Evolutionary conservation across 139 green algal genomes (phyloP).

Genomic region (Limnomonas spitsbergensis): DNA sequence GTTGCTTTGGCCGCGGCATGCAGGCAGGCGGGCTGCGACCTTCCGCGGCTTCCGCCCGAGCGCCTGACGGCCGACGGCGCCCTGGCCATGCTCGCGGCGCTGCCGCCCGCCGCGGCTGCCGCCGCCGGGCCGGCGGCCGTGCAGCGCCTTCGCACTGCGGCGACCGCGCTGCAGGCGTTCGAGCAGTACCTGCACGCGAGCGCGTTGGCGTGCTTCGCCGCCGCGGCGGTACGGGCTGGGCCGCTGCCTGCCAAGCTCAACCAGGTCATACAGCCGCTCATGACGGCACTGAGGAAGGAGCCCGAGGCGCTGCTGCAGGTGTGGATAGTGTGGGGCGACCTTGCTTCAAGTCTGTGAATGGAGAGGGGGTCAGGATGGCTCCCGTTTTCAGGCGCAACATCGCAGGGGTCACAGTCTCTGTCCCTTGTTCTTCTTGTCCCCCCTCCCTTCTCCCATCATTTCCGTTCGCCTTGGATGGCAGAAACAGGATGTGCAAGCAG

Average conservation of each 20-base stretch:
- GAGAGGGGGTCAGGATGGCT: too few species aligned
- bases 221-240: constrained; percentile 51
- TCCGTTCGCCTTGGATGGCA: too few species aligned
- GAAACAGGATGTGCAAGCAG: too few species aligned
- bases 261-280: constrained; percentile 87
- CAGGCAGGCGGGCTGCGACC: constrained; percentile 21
- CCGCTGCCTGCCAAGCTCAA: constrained; percentile 87
- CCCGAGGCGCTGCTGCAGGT: constrained; percentile 59
- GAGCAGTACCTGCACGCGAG: constrained; percentile 49
- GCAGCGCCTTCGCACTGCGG: neutral
- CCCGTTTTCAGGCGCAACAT: too few species aligned
- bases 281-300: constrained; percentile 76
- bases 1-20: constrained; percentile 41
- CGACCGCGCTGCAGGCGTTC: constrained; percentile 25
- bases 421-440: too few species aligned
- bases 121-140: constrained; percentile 6
- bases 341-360: too few species aligned
- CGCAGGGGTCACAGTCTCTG: too few species aligned
- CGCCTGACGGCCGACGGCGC: neutral
- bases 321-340: too few species aligned
- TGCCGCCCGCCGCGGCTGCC: constrained; percentile 29
- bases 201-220: constrained; percentile 52
- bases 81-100: neutral
- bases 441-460: too few species aligned
- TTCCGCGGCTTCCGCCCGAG: constrained; percentile 13